These are phyloP conservation scores for Diaporthe eres DNA, from an alignment of 2,329 filamentous ascomycete genomes.

Conservation along the genomic window DNA sequence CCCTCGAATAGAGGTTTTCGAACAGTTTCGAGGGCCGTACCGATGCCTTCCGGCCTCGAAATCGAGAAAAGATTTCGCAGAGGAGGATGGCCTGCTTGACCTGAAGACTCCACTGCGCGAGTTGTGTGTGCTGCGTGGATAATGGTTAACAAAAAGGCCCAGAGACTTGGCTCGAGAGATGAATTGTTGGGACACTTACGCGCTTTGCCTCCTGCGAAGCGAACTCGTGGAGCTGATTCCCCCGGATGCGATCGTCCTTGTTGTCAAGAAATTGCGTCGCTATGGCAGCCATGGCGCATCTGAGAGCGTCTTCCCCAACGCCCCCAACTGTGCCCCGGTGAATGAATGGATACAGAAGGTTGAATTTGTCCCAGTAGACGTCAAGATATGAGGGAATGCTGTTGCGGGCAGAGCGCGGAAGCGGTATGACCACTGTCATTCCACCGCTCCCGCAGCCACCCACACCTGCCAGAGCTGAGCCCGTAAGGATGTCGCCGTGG, in stretches of 20 bases:
- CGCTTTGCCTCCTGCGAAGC: constrained; percentile 64
- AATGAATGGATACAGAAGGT: constrained; percentile 64
- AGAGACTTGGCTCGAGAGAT: neutral
- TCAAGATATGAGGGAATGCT: constrained; percentile 65
- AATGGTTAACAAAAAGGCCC: too few species aligned
- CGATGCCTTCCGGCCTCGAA: constrained; percentile 65
- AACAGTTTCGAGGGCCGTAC: constrained; percentile 65
- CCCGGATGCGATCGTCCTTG: constrained; percentile 65
- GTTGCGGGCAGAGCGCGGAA: constrained; percentile 55
- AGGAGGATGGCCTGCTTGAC: constrained; percentile 68
- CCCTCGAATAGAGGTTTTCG: constrained; percentile 66
- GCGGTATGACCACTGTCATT: constrained; percentile 50
- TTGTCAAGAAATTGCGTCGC: constrained; percentile 65
- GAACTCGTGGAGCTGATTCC: constrained; percentile 65
- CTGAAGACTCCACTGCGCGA: constrained; percentile 63
- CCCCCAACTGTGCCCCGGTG: constrained; percentile 62
- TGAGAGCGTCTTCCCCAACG: constrained; percentile 60
- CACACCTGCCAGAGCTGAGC: constrained; percentile 51
- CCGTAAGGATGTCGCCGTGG: constrained; percentile 49
- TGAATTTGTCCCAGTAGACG: constrained; percentile 67
- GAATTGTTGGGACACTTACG: constrained; percentile 56
- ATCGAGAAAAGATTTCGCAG: constrained; percentile 69
- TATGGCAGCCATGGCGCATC: constrained; percentile 70
- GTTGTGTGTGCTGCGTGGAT: constrained; percentile 51
- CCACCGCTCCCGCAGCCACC: constrained; percentile 42